Evolutionary conservation across 148 eudicot species (phyloP).

Genomic region (Cornus suecica): DNA sequence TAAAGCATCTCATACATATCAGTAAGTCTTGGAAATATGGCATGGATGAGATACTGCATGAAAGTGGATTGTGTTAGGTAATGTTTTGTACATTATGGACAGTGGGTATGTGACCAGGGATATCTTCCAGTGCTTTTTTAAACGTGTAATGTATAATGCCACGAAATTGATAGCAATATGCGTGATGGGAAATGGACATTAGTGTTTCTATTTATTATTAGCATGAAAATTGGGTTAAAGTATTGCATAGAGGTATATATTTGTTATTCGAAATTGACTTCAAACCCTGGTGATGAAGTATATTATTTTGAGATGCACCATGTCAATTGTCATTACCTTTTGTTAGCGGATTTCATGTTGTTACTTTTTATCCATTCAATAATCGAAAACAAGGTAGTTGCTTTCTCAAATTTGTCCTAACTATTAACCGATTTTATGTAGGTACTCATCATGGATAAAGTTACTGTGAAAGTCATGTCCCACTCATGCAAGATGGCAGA

Average conservation of each 20-base stretch:
- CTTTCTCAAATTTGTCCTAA: not conserved
- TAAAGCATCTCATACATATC: not conserved
- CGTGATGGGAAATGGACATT: not conserved
- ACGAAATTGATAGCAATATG: not conserved
- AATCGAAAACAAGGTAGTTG: not conserved
- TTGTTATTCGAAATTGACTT: not conserved
- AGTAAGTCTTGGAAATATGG: not conserved
- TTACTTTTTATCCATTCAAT: no score
- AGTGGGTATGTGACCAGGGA: not conserved
- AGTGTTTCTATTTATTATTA: not conserved
- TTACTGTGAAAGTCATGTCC: conserved; percentile 95
- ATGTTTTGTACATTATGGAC: no score
- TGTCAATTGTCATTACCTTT: no score
- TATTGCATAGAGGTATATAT: no score
- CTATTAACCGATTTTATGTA: conserved; percentile 17
- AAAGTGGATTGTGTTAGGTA: no score
- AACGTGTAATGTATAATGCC: not conserved
- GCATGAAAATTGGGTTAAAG: not conserved
- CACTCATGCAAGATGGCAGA: conserved; percentile 97
- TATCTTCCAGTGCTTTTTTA: not conserved
- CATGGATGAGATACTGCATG: not conserved
- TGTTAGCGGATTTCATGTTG: no score
- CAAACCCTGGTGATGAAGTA: not conserved
- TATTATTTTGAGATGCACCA: not conserved
- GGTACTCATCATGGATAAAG: conserved; percentile 99